phyloP scores from a whole-genome alignment of 73 alveolate genomes.

The Effrenium voratum region DNA sequence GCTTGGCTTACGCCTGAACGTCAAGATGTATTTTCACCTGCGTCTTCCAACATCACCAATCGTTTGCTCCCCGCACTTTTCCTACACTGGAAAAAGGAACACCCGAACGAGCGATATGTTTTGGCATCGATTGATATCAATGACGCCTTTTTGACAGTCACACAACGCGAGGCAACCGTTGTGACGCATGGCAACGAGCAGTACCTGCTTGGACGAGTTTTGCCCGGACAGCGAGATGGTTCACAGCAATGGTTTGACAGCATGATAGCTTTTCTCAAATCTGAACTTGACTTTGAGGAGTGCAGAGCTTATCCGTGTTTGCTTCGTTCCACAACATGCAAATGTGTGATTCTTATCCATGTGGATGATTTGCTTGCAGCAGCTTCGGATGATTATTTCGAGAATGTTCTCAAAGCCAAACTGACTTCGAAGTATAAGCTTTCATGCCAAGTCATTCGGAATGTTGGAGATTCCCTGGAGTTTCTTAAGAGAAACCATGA shows the following conservation, averaged over 20 bases:
- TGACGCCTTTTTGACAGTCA: not conserved
- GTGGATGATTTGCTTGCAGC: not conserved
- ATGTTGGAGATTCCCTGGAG: not conserved
- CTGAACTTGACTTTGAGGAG: not conserved
- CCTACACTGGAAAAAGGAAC: not conserved
- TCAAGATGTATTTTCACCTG: not conserved
- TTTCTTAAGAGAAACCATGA: not conserved
- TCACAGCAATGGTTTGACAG: not conserved
- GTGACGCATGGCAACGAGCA: not conserved
- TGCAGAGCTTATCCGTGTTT: not conserved
- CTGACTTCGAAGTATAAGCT: not conserved
- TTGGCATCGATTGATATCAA: not conserved
- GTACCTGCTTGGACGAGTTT: not conserved
- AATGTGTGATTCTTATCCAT: not conserved
- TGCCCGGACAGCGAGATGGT: not conserved
- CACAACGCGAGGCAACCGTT: not conserved
- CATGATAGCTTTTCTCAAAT: not conserved
- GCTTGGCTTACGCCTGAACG: conserved; percentile 16
- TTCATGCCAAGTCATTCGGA: not conserved
- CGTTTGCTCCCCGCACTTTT: not conserved
- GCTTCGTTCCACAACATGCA: not conserved
- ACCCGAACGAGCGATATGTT: not conserved
- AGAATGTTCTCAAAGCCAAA: no score
- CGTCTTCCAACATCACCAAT: not conserved
- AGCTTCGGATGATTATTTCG: not conserved